These are phyloP conservation scores for Leishmania martiniquensis DNA, from an alignment of 208 protist species.

Conservation along the genomic window DNA sequence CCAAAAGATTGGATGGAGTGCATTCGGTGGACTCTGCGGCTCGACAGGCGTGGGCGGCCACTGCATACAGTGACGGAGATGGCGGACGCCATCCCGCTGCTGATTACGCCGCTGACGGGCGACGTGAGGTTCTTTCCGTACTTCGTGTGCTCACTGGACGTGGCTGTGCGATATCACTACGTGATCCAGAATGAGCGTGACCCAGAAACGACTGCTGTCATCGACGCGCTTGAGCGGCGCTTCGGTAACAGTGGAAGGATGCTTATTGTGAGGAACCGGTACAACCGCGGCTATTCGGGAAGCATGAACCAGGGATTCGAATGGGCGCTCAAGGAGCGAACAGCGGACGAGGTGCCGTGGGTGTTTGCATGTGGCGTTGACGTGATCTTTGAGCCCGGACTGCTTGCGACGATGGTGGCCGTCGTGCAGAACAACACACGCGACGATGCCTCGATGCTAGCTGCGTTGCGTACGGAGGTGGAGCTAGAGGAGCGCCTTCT, in stretches of 20 bases:
- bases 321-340: constrained; percentile 28
- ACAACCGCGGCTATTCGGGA: constrained; percentile 43
- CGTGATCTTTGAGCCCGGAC: constrained; percentile 35
- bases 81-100: constrained; percentile 35
- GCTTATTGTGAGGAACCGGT: constrained; percentile 32
- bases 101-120: constrained; percentile 44
- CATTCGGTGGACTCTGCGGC: constrained; percentile 30
- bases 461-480: constrained; percentile 33
- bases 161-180: constrained; percentile 42
- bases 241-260: constrained; percentile 42
- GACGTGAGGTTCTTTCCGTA: constrained; percentile 39
- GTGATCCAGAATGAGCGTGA: constrained; percentile 45
- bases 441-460: constrained; percentile 35
- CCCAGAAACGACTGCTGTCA: constrained; percentile 16
- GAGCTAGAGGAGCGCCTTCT: constrained; percentile 29
- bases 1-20: constrained; percentile 28
- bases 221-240: constrained; percentile 30
- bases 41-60: constrained; percentile 16
- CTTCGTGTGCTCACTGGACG: constrained; percentile 42
- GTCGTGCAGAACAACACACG: constrained; percentile 19
- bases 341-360: constrained; percentile 39
- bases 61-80: constrained; percentile 18
- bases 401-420: constrained; percentile 21
- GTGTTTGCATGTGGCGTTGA: constrained; percentile 42
- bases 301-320: constrained; percentile 44